Base-by-base conservation (phyloP, 2,329 filamentous ascomycete genomes). In the Epichloe scottii region DNA sequence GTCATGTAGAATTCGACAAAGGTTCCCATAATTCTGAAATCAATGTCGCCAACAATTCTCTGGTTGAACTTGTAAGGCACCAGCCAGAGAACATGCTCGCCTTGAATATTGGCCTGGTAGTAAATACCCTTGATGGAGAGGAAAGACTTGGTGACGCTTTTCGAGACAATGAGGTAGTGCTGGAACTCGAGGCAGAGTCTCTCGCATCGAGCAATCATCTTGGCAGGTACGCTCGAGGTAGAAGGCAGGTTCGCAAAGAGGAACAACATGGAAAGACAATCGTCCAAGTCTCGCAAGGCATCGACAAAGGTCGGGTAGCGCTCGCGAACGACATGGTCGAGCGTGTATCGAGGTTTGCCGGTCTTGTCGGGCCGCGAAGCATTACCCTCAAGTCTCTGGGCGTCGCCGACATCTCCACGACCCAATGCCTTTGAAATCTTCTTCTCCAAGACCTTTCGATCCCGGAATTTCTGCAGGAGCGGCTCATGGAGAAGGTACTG, bases 1-100 rank as follows among this genome's bases (percentile, higher is more conserved):
- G 91, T 97, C 62, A 94, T 95, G 75, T 98, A 98, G 68, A 98
- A 98, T 68, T 98, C 91, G 57, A 98, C 84, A 65, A 98, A 98
- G 4, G 93, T 98, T 53, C 89, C 91, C 93, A 98, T 98, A 70
- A 98, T 98, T 62, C 93, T 79, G 73, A 96, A 98, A 68, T 98
- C 93, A 57, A 98, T 86, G 68, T 98, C 93, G 52, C 86, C 88
- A 40, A 93, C 87, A 14, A 95, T 84, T 59, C 87, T 79, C 74
- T 98, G 93, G 63, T 97, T 95, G 71, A 98, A 98, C 68, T 89
- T 89, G 74, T 98, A 98, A 1, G 93, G 93, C 11, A 96, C 91
- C 39, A 98, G 77, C 93, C 93, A 98, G 58, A 97, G 76, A 47
- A 98, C 86, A 63, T 97, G 91, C 71, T 98, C 90, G 46, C 93